Percentiles rank a stretch among this genome's conserved stretches.
Conservation (phyloP, 176 grass and related monocot genomes). For the Oryza coarctata region DNA sequence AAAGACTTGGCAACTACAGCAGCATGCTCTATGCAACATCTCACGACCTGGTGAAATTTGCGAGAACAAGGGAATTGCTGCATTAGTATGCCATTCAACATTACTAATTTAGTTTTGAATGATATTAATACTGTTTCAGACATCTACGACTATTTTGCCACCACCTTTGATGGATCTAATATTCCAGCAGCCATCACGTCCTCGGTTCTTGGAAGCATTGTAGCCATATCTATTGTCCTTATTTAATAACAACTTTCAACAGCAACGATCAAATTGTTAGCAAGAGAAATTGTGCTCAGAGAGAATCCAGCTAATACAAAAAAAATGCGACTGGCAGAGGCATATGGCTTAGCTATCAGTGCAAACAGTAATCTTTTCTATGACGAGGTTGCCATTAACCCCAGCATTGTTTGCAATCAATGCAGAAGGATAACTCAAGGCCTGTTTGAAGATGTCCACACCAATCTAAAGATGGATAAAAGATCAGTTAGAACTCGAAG, state of each 20-base stretch:
- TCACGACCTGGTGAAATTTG: constrained; percentile 61
- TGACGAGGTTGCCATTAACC: constrained; percentile 68
- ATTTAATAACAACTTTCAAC: constrained; percentile 63
- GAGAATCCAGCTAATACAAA: not conserved
- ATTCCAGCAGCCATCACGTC: constrained; percentile 83
- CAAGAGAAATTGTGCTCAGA: not conserved
- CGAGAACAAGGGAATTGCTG: not conserved
- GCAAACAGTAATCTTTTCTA: constrained; percentile 52
- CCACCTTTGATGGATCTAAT: constrained; percentile 86
- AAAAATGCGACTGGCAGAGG: constrained; percentile 2
- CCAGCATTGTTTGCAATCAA: constrained; percentile 86
- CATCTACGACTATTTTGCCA: constrained; percentile 15
- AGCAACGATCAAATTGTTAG: constrained; percentile 19
- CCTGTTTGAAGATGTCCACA: constrained; percentile 92
- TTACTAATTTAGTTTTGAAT: not conserved
- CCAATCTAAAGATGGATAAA: constrained; percentile 66
- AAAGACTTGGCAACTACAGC: constrained; percentile 85
- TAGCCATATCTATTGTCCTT: constrained; percentile 73
- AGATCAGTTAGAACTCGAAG: constrained; percentile 1
- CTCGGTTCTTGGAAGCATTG: constrained; percentile 80
- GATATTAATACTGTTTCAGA: not conserved
- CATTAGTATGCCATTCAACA: constrained; percentile 6
- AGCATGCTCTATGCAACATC: constrained; percentile 90
- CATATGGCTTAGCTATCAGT: not conserved
- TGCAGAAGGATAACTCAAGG: constrained; percentile 76